Evolutionary conservation across 768 basidiomycete genomes (phyloP), one percentile per base, ranked within the genome.

Genomic region (Boletus edulis): DNA sequence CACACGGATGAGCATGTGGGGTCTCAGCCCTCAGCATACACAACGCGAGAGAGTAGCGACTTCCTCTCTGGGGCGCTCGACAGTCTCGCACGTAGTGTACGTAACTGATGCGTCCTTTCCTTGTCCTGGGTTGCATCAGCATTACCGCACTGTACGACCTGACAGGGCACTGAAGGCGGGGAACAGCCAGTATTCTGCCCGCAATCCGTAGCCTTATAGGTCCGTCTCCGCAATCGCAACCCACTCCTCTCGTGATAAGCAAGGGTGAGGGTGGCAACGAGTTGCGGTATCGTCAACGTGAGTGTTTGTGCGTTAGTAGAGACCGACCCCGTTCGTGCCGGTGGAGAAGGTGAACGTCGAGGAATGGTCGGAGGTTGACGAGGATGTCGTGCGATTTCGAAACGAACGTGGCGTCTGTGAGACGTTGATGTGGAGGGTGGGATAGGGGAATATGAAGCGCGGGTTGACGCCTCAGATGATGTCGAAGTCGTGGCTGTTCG

Each of bases 211-310:
- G 44, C 24, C 20, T 46, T 60, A 9, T 17, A 39, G 24, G 49
- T 18, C 24, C 65, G 65, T 18, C 60, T 62, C 3, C 71, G 70
- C 17, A 44, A 10, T 14, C 62, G 60, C 39, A 47, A n/a, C 45
- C 59, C 56, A 22, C 56, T 47, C 45, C 58, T 59, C 18, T 72
- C 69, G 41, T 42, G 66, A 48, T 66, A 40, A 22, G 65, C 63
- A 43, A 71, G 64, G 1, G 57, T 67, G 17, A 71, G 62, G 9
- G 65, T 60, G 20, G 69, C 69, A 17, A 71, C 69, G 14, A 71
- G 69, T 46, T 71, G 69, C 1, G 71, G 62, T 50, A 71, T 67
- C 2, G 71, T 60, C 62, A 71, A 59, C 29, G 62, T 59, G 43
- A 58, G 51, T 20, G 52, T 52, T 27, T 46, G 67, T 9, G 48